These are phyloP conservation scores for Cryphonectria naterciae DNA, from an alignment of 2,329 filamentous ascomycete genomes.

Conservation along the genomic window DNA sequence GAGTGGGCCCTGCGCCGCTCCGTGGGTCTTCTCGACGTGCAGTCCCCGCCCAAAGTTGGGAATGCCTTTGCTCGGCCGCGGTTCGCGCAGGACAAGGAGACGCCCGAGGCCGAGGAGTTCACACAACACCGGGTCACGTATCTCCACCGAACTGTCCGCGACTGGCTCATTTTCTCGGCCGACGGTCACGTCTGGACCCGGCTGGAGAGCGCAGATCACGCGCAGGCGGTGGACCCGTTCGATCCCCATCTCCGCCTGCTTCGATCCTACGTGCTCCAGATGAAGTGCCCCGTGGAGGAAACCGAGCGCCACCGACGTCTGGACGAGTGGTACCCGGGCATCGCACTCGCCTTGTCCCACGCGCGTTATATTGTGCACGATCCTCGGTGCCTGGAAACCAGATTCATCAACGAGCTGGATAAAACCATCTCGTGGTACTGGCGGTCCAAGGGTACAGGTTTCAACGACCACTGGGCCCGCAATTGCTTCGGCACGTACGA, in stretches of 20 bases:
- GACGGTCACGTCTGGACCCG: slow-evolving; percentile 31
- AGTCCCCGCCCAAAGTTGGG: background rate
- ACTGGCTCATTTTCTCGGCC: slow-evolving; percentile 37
- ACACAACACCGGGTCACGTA: slow-evolving; percentile 37
- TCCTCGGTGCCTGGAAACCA: slow-evolving; percentile 24
- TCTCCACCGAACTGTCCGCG: slow-evolving; percentile 41
- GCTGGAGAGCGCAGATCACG: slow-evolving; percentile 14
- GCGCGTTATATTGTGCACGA: slow-evolving; percentile 37
- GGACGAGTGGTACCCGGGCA: slow-evolving; percentile 46
- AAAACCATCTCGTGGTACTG: slow-evolving; percentile 39
- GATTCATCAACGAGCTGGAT: slow-evolving; percentile 37
- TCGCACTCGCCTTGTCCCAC: slow-evolving; percentile 43
- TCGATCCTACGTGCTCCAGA: slow-evolving; percentile 40
- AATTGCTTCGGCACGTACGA: slow-evolving; percentile 34
- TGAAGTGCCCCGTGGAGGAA: slow-evolving; percentile 40
- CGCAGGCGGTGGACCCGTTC: slow-evolving; percentile 28
- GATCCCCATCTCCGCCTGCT: slow-evolving; percentile 40
- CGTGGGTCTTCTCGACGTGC: slow-evolving; percentile 20
- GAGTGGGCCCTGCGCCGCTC: slow-evolving; percentile 21
- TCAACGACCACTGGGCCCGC: slow-evolving; percentile 41
- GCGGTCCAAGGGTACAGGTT: slow-evolving; percentile 34
- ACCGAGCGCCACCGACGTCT: slow-evolving; percentile 43
- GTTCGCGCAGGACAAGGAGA: slow-evolving; percentile 8
- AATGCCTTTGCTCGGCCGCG: slow-evolving; percentile 5
- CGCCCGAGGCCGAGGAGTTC: slow-evolving; percentile 1